Conservation (phyloP, 192 early-diverging fungal genomes). For the Entrophospora sp. region DNA sequence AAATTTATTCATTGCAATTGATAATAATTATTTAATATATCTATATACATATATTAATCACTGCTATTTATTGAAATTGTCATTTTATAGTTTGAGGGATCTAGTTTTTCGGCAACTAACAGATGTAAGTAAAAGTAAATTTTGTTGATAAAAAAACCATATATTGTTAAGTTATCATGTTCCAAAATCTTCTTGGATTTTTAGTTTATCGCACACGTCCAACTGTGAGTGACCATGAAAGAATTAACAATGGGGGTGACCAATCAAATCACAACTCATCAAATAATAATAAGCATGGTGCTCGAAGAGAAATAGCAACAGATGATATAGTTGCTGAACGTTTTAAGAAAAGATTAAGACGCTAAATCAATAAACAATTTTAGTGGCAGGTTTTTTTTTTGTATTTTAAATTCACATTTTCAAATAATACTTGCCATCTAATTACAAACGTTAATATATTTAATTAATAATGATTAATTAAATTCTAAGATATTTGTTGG, state of each 20-base stretch:
- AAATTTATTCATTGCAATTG: not conserved
- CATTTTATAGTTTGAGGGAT: constrained; percentile 7
- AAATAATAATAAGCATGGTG: constrained; percentile 22
- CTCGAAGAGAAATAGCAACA: constrained; percentile 67
- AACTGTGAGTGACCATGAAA: constrained; percentile 12
- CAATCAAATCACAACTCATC: constrained; percentile 27
- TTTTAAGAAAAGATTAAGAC: constrained; percentile 78
- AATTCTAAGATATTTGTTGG: too few species aligned
- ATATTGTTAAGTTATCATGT: too few species aligned
- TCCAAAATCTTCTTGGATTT: too few species aligned
- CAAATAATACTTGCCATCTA: too few species aligned
- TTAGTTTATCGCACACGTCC: constrained; percentile 20
- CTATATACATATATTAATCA: too few species aligned
- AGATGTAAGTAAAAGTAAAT: constrained; percentile 22
- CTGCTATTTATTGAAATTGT: too few species aligned
- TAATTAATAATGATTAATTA: too few species aligned
- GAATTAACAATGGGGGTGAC: constrained; percentile 18
- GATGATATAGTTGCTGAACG: constrained; percentile 76
- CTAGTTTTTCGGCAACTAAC: constrained; percentile 14
- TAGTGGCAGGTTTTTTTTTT: too few species aligned
- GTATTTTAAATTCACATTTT: too few species aligned
- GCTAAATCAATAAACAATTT: too few species aligned
- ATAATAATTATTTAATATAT: constrained; percentile 18
- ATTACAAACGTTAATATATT: too few species aligned
- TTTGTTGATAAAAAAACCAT: too few species aligned